Evolutionary conservation across 2,329 filamentous ascomycete species (phyloP), one percentile per base, ranked within the genome.

Genomic region (Westerdykella aurantiaca): DNA sequence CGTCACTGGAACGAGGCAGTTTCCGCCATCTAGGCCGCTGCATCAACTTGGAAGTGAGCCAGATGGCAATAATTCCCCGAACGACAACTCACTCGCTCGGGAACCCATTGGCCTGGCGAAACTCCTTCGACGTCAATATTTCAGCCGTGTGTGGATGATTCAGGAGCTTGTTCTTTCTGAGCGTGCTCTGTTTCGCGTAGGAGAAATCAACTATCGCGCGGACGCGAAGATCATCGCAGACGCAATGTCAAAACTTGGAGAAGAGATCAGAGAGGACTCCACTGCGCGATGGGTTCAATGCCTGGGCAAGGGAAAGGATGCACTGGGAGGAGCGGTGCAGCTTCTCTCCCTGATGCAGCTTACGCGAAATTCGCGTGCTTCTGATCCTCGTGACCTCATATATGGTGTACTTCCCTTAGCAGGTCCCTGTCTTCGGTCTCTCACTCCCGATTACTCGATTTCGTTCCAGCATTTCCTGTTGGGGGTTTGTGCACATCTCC

Each of bases 381-480:
- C 46, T 2, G 48, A 51, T 35, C 48, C 48, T 3, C 40, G 48
- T 17, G 48, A 51, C 33, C 35, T 41, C 12, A 14, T 48, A 13
- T 51, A 45, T 40, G 48, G 43, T 16, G 40, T 50, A 11, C 37
- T 45, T 7, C 16, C 31, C n/a, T 34, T 48, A 6, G 31, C 46
- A 22, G 39, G 38, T 5, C 37, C 40, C 31, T 14, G n/a, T 5
- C 4, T 22, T 3, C 31, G 35, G 25, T 21, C 18, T 6, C 18
- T 21, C 18, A 21, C 18, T 21, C 42, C 46, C 1, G 43, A 48
- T 21, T 51, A 48, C 40, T 46, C 46, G 1, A 43, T 51, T 13
- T 48, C 48, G 3, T 47, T 40, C 37, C 22, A 43, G 18, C 49
- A 51, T 35, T 46, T 51, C 37, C 42, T 18, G 22, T 47, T 49